Evolutionary conservation across 345 rosid genomes (phyloP), one percentile per base, ranked within the genome.

Genomic region (Salix dunnii): DNA sequence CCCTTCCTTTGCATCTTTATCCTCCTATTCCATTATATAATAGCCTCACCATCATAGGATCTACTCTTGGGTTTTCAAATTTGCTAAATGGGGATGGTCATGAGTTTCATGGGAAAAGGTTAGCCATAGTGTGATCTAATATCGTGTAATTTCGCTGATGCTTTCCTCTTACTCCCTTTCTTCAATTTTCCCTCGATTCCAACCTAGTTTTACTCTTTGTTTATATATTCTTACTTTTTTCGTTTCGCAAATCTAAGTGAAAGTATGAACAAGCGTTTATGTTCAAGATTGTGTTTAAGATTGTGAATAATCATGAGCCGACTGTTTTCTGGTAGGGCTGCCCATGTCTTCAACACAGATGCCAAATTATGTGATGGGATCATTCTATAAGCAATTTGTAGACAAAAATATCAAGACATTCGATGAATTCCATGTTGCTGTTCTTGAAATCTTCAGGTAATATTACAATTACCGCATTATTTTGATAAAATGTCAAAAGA

Each of bases 361-460:
- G 96, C 43, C 89, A 64, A 80, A 88, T 67, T 70, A 81, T 85
- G 83, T 89, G 35, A 85, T 88, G 85, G 94, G 89, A 68, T 84
- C 91, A 20, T 88, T 91, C n/a, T 79, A 90, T 82, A 63, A 80
- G 20, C 91, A 88, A 78, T 93, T 95, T 72, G 79, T 83, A 3
- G 81, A 89, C 30, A 81, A 82, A 80, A 86, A 87, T 55, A 85
- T 89, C 85, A 71, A 82, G 17, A 74, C 63, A 80, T 90, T 89
- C 25, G 88, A 91, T 7, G 91, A 86, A 5, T 95, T 95, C 82
- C 98, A 90, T 67, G 51, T 79, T 21, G 93, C 94, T 74, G 81
- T 95, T 82, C 90, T 93, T 31, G 92, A 95, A 67, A 86, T 93
- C 65, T 90, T 92, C 75, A 93, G 63, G 97, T 95, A 89, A 85